Conservation (phyloP, 1,284 basidiomycete species). For the Phellopilus nigrolimitatus region DNA sequence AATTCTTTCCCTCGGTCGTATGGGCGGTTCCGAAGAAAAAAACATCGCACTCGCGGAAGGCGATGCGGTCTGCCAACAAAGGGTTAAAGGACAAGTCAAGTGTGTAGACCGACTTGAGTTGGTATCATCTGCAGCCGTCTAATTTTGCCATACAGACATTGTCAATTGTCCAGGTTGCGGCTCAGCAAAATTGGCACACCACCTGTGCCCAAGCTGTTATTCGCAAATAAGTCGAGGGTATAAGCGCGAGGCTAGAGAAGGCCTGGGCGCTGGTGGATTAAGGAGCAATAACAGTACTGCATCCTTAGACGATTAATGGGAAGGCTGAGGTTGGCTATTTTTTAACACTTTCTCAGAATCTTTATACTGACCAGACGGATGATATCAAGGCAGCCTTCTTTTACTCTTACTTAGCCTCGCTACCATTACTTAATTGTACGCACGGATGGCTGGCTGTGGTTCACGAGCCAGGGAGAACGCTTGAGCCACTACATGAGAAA, state of each 20-base stretch:
- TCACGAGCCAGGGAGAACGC: no score
- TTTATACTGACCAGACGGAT: neutral
- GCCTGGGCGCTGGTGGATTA: neutral
- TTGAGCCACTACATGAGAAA: no score
- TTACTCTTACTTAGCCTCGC: neutral
- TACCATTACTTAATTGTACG: no score
- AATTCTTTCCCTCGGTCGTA: constrained; percentile 84
- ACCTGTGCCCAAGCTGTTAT: constrained; percentile 85
- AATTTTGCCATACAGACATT: constrained; percentile 55
- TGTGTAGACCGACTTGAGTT: constrained; percentile 37
- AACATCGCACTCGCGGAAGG: constrained; percentile 88
- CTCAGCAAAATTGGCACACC: constrained; percentile 81
- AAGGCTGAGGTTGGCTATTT: neutral
- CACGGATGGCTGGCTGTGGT: no score
- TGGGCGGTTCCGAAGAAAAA: constrained; percentile 95
- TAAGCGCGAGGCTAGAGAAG: constrained; percentile 40
- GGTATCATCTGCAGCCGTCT: constrained; percentile 19
- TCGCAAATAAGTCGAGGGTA: constrained; percentile 68
- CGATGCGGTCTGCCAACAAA: constrained; percentile 94
- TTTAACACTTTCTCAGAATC: neutral
- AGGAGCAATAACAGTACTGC: constrained; percentile 2
- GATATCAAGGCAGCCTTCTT: neutral
- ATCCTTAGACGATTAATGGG: neutral
- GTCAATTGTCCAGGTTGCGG: constrained; percentile 93
- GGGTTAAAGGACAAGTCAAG: constrained; percentile 93